phyloP scores from a whole-genome alignment of 768 basidiomycete species.

The Sutorius australiensis region DNA sequence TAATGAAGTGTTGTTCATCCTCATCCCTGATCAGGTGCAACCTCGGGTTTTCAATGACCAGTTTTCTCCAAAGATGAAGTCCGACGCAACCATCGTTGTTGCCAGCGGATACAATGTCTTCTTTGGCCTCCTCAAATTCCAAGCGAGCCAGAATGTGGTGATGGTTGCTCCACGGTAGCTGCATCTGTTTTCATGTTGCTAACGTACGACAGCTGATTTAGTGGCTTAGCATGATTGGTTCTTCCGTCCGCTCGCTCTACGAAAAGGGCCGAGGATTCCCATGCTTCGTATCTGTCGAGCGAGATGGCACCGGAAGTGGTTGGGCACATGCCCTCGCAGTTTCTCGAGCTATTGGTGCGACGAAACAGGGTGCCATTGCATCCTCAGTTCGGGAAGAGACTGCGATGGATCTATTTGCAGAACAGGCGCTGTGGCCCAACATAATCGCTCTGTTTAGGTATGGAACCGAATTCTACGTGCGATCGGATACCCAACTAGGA shows the following conservation, averaged over 20 bases:
- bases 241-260: conserved; percentile 59
- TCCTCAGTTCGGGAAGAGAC: conserved; percentile 63
- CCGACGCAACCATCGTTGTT: conserved; percentile 47
- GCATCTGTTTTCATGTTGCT: not conserved
- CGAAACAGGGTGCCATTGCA: conserved; percentile 59
- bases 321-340: conserved; percentile 48
- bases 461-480: not conserved
- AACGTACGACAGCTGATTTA: not conserved
- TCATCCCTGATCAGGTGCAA: conserved; percentile 64
- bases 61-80: conserved; percentile 49
- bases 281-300: conserved; percentile 62
- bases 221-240: conserved; percentile 56
- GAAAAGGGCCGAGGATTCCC: conserved; percentile 59
- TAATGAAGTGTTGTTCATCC: conserved; percentile 50
- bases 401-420: conserved; percentile 62
- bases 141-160: conserved; percentile 51
- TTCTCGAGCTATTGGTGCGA: conserved; percentile 57
- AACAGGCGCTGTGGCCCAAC: conserved; percentile 65
- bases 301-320: conserved; percentile 52
- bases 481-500: not conserved
- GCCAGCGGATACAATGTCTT: conserved; percentile 68
- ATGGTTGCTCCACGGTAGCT: conserved; percentile 60
- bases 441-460: conserved; percentile 61
- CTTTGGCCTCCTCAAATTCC: conserved; percentile 54
- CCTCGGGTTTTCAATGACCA: conserved; percentile 57